Percentiles rank a stretch among this genome's conserved stretches.
phyloP scores from a whole-genome alignment of 2,329 filamentous ascomycete species.

The Talaromyces sp. region DNA sequence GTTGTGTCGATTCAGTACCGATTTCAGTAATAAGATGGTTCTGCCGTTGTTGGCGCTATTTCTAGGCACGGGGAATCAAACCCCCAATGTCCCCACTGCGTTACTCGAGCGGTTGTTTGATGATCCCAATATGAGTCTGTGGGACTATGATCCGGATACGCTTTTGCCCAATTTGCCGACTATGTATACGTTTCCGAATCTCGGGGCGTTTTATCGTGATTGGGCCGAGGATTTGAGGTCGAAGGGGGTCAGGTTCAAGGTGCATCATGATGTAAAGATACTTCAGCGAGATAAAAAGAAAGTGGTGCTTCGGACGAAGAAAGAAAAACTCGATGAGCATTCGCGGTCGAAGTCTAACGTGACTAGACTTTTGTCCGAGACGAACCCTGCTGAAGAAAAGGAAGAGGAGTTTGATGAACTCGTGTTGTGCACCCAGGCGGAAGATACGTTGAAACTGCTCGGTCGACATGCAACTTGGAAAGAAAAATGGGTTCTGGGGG shows the following conservation, averaged over 20 bases:
- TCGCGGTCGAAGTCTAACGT: conserved; percentile 2
- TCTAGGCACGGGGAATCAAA: conserved; percentile 69
- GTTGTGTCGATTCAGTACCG: conserved; percentile 62
- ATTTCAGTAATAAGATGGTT: conserved; percentile 67
- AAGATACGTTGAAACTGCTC: conserved; percentile 52
- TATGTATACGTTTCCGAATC: conserved; percentile 59
- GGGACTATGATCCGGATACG: conserved; percentile 54
- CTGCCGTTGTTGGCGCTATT: conserved; percentile 69
- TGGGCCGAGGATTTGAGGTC: conserved; percentile 50
- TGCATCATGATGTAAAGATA: conserved; percentile 23
- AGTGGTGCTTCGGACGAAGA: conserved; percentile 2
- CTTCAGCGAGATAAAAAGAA: not conserved
- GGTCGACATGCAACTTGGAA: conserved; percentile 50
- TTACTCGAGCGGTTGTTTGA: conserved; percentile 60
- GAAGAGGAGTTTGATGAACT: conserved; percentile 53
- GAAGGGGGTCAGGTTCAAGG: conserved; percentile 52
- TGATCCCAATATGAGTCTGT: conserved; percentile 56
- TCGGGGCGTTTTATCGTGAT: conserved; percentile 52
- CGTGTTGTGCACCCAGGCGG: conserved; percentile 53
- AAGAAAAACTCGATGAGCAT: not conserved
- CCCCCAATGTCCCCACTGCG: conserved; percentile 63
- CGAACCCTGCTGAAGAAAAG: not conserved
- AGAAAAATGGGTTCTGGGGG: conserved; percentile 64
- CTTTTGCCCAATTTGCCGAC: conserved; percentile 51
- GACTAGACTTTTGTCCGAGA: not conserved